Conservation (phyloP, 257 asterid species). For the Penstemon barbatus region DNA sequence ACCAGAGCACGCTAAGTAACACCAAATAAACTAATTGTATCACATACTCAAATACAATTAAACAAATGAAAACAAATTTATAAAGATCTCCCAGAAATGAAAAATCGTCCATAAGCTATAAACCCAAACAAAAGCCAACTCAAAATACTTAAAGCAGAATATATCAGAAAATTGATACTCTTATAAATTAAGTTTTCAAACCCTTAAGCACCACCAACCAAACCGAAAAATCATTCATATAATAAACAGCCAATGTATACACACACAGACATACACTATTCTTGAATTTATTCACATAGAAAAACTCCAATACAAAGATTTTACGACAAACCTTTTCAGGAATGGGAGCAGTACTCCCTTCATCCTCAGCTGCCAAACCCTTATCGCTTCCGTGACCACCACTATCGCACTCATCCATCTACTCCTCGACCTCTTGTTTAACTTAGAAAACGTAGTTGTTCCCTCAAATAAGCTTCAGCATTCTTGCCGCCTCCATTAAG, state of each 20-base stretch:
- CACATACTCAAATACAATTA: not conserved
- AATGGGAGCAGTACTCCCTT: conserved; percentile 76
- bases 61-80: not conserved
- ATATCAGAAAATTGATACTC: conserved; percentile 4
- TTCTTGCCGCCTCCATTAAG: too few species aligned
- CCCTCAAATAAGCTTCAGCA: too few species aligned
- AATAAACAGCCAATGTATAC: conserved; percentile 7
- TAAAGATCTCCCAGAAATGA: not conserved
- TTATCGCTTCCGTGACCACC: conserved; percentile 63
- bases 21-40: not conserved
- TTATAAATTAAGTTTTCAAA: conserved; percentile 21
- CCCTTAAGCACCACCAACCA: not conserved
- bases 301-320: not conserved
- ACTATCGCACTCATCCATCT: conserved; percentile 45
- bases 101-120: not conserved
- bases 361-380: conserved; percentile 65
- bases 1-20: too few species aligned
- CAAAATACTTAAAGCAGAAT: conserved; percentile 13
- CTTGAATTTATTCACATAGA: not conserved
- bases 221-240: too few species aligned
- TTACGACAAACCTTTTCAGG: conserved; percentile 66
- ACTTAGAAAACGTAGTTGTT: too few species aligned
- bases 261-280: not conserved
- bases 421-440: conserved; percentile 23
- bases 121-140: conserved; percentile 13